Evolutionary conservation across 495 filamentous ascomycete genomes (phyloP).

Genomic region (Talaromyces wortmannii): DNA sequence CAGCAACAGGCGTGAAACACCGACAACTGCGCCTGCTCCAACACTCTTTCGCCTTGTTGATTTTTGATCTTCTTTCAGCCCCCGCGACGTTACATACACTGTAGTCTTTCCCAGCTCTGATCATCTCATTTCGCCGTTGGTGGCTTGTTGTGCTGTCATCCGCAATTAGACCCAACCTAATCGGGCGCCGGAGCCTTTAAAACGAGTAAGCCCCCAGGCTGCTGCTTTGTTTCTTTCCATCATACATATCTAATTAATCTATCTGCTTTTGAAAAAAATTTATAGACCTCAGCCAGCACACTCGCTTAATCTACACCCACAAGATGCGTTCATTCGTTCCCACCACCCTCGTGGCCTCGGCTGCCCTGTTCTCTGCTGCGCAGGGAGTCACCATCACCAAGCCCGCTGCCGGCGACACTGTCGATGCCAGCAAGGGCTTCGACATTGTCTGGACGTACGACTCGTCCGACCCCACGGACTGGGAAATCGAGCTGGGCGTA

Average conservation of each 20-base stretch:
- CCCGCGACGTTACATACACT: too few species aligned
- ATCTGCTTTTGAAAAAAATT: background rate
- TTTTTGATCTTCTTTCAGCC: too few species aligned
- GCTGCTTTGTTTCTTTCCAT: background rate
- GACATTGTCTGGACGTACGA: conserved; percentile 5
- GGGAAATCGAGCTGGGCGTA: conserved; percentile 5
- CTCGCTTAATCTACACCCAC: background rate
- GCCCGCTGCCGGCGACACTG: conserved; percentile 2
- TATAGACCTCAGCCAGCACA: background rate
- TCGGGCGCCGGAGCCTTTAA: background rate
- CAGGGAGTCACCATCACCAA: conserved; percentile 2
- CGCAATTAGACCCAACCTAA: too few species aligned
- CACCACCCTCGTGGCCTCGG: conserved; percentile 1
- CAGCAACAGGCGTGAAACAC: too few species aligned
- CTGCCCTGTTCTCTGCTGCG: conserved; percentile 2
- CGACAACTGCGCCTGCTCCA: too few species aligned
- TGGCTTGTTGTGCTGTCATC: too few species aligned
- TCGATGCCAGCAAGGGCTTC: conserved; percentile 2
- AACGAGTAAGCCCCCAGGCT: background rate
- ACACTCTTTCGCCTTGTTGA: too few species aligned
- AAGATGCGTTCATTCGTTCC: conserved; percentile 3
- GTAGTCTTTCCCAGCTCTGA: background rate
- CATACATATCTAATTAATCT: background rate
- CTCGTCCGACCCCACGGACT: conserved; percentile 4
- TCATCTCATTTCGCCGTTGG: background rate